phyloP scores from a whole-genome alignment of 2,329 filamentous ascomycete genomes.

The Zymoseptoria tritici region DNA sequence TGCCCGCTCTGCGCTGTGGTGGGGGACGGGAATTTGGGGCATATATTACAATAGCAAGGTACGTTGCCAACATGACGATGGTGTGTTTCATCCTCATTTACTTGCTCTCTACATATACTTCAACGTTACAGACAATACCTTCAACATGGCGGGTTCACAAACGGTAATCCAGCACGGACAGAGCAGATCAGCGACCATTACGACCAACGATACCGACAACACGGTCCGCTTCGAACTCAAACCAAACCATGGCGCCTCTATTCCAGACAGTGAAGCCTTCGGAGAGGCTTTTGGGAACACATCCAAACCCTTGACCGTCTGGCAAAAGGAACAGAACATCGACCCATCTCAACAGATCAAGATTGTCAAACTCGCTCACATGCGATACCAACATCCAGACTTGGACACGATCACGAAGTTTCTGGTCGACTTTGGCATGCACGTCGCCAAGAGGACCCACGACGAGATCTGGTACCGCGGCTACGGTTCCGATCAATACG shows the following conservation, averaged over 20 bases:
- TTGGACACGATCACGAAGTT: slow-evolving; percentile 43
- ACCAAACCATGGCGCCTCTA: slow-evolving; percentile 35
- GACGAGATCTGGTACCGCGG: slow-evolving; percentile 36
- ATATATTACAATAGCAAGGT: background rate
- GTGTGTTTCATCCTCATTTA: background rate
- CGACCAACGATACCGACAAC: slow-evolving; percentile 13
- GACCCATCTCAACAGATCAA: slow-evolving; percentile 40
- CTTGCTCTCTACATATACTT: background rate
- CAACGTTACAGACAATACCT: background rate
- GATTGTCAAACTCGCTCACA: slow-evolving; percentile 43
- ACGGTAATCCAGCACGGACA: slow-evolving; percentile 21
- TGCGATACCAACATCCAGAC: slow-evolving; percentile 49
- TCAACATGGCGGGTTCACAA: slow-evolving; percentile 16
- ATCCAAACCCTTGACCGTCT: slow-evolving; percentile 31
- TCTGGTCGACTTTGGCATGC: slow-evolving; percentile 39
- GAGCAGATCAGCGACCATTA: slow-evolving; percentile 22
- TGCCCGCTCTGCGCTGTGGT: background rate
- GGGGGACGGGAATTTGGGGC: background rate
- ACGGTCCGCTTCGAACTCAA: slow-evolving; percentile 13
- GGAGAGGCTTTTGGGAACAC: slow-evolving; percentile 26
- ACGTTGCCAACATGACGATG: background rate
- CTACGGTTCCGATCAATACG: slow-evolving; percentile 39
- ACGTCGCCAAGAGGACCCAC: slow-evolving; percentile 32
- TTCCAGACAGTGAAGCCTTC: slow-evolving; percentile 32
- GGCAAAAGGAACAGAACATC: slow-evolving; percentile 36